phyloP scores from a whole-genome alignment of 495 filamentous ascomycete genomes.

The Chlorociboria aeruginascens region DNA sequence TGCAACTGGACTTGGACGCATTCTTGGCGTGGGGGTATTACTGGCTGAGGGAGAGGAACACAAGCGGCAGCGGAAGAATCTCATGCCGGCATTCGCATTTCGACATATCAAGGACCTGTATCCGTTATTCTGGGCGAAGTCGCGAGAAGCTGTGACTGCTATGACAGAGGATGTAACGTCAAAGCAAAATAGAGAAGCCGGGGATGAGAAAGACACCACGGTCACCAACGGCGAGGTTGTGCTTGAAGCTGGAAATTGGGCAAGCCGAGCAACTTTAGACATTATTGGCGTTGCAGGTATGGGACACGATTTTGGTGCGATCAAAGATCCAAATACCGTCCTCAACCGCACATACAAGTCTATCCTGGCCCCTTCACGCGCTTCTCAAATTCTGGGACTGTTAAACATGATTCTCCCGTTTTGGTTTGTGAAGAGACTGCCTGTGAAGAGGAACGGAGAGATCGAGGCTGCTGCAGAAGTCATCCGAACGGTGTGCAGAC shows the following conservation, averaged over 20 bases:
- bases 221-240: conserved; percentile 33
- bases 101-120: conserved; percentile 81
- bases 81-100: conserved; percentile 78
- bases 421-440: conserved; percentile 40
- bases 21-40: conserved; percentile 67
- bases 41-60: conserved; percentile 82
- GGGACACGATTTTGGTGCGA: conserved; percentile 65
- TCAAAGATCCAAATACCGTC: conserved; percentile 49
- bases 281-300: conserved; percentile 78
- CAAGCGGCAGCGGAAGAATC: conserved; percentile 64
- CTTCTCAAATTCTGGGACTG: conserved; percentile 32
- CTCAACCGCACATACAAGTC: conserved; percentile 55
- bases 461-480: conserved; percentile 38
- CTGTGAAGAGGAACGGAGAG: conserved; percentile 53
- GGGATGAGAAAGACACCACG: conserved; percentile 22
- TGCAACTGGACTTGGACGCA: conserved; percentile 40
- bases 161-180: conserved; percentile 26
- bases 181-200: conserved; percentile 13
- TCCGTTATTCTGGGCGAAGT: conserved; percentile 70
- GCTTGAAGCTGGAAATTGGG: conserved; percentile 61
- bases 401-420: conserved; percentile 34
- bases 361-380: conserved; percentile 36
- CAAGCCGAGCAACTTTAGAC: conserved; percentile 65
- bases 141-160: conserved; percentile 30
- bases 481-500: conserved; percentile 50